Evolutionary conservation across 2,329 filamentous ascomycete species (phyloP), one percentile per base, ranked within the genome.

Genomic region (Claviceps sorghi): DNA sequence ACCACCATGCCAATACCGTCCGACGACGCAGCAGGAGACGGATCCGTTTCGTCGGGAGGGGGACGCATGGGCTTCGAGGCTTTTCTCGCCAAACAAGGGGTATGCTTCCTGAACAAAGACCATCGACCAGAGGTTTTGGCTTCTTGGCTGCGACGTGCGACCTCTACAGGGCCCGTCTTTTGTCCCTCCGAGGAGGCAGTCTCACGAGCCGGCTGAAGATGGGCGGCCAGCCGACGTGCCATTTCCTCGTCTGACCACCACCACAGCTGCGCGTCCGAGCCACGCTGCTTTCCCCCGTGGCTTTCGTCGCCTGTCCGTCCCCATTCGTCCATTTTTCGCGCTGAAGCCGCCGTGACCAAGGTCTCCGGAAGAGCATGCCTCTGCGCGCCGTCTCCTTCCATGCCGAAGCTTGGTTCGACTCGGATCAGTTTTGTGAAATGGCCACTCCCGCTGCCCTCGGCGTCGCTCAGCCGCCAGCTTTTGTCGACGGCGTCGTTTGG

Each of bases 161-260:
- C 61, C 1, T 60, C 60, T 1, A 56, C 58, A 48, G 64, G 64
- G 10, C 69, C 62, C 0, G 61, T 57, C n/a, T 26, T 26, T 26
- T 58, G 60, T 7, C 62, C 58, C 36, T 65, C 60, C 2, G 63
- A 36, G 2, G 48, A 32, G 8, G 51, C 48, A 2, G 52, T 55
- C 55, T 21, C 57, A 41, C 32, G 55, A 11, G 64, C 57, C 0
- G 73, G 72, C 53, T 71, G 68, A 3, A 78, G 59, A 50, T 70
- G 67, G 4, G 57, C 62, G 11, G 73, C 73, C 11, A 78, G 59
- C 0, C 75, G 69, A 8, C 54, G 56, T 0, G 75, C 74, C 67
- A 74, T 68, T 2, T 59, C 61, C 52, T 72, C 72, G 47, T 78
- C 72, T 1, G 56, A 57, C 69, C 72, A 78, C 73, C 74, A 78